phyloP scores from a whole-genome alignment of 306 rosid species.

The Pterocarpus macrocarpus region DNA sequence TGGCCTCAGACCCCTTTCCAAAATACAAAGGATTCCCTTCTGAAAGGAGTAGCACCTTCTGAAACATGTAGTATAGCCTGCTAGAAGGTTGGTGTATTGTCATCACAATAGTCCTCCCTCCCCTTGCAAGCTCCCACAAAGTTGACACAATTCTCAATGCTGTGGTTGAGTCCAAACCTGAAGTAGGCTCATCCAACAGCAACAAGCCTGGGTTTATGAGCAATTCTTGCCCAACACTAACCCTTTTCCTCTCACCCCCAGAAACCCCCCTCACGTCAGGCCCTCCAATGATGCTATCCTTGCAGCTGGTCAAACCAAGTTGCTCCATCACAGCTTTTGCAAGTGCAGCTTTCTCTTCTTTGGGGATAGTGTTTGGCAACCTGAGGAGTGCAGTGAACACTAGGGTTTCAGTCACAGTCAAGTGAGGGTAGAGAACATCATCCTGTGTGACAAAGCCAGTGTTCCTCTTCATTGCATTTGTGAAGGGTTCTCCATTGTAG shows the following conservation, averaged over 20 bases:
- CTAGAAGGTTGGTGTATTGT: conserved; percentile 90
- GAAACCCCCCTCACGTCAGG: conserved; percentile 67
- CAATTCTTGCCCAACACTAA: conserved; percentile 85
- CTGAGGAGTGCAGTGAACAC: conserved; percentile 80
- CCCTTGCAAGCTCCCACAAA: conserved; percentile 65
- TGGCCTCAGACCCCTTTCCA: conserved; percentile 71
- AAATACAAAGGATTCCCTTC: conserved; percentile 74
- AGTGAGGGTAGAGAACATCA: conserved; percentile 71
- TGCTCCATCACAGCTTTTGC: conserved; percentile 63
- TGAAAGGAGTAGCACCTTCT: conserved; percentile 70
- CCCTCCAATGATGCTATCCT: conserved; percentile 64
- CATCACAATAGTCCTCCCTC: conserved; percentile 76
- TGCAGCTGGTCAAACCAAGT: conserved; percentile 70
- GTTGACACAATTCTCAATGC: conserved; percentile 76
- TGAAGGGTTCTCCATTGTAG: conserved; percentile 54
- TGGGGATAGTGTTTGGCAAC: conserved; percentile 57
- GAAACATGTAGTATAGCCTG: conserved; percentile 71
- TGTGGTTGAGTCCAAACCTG: conserved; percentile 81
- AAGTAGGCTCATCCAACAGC: conserved; percentile 84
- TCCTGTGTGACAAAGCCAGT: conserved; percentile 83
- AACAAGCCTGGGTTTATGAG: conserved; percentile 77
- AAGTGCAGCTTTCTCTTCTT: conserved; percentile 49
- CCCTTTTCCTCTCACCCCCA: conserved; percentile 87
- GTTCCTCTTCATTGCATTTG: conserved; percentile 64
- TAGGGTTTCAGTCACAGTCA: conserved; percentile 75